A percentile compares a stretch with the other conserved stretches of the same genome.
These are phyloP conservation scores for Pleurotus platypus DNA, from an alignment of 768 basidiomycete genomes.

Conservation along the genomic window DNA sequence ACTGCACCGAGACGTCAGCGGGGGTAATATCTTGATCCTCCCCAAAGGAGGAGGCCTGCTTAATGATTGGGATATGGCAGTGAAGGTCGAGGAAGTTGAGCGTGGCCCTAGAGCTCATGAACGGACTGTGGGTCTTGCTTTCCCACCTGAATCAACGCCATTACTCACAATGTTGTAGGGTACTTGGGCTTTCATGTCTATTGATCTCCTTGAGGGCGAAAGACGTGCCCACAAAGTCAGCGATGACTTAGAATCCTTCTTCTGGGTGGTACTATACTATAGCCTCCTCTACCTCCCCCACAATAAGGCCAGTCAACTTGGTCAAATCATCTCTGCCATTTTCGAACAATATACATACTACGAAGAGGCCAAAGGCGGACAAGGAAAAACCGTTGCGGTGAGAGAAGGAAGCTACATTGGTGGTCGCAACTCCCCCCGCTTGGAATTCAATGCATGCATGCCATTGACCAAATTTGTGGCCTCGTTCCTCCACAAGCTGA, in stretches of 20 bases:
- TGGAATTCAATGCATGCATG: too few relatives aligned
- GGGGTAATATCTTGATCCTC: neutral
- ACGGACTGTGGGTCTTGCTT: constrained; percentile 1
- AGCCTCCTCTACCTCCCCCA: too few relatives aligned
- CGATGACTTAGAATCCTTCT: constrained; percentile 15
- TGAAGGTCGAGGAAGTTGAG: neutral
- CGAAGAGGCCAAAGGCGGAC: too few relatives aligned
- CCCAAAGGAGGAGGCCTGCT: constrained; percentile 1
- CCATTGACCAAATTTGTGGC: too few relatives aligned
- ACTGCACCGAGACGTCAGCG: constrained; percentile 10
- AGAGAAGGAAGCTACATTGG: too few relatives aligned
- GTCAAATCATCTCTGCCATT: neutral
- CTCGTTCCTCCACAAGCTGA: too few relatives aligned
- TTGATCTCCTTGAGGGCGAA: neutral
- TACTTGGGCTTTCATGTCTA: constrained; percentile 16
- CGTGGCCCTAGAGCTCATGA: neutral
- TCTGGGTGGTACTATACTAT: constrained; percentile 15
- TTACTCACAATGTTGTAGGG: constrained; percentile 6
- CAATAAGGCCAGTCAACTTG: neutral
- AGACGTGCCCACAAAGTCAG: constrained; percentile 9
- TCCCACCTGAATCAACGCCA: too few relatives aligned
- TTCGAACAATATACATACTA: neutral
- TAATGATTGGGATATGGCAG: constrained; percentile 10
- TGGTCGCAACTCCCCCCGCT: too few relatives aligned
- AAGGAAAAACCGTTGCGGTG: too few relatives aligned